Evolutionary conservation across 441 rosid species (phyloP), one percentile per base, ranked within the genome.

Genomic region (Rhodomyrtus psidioides): DNA sequence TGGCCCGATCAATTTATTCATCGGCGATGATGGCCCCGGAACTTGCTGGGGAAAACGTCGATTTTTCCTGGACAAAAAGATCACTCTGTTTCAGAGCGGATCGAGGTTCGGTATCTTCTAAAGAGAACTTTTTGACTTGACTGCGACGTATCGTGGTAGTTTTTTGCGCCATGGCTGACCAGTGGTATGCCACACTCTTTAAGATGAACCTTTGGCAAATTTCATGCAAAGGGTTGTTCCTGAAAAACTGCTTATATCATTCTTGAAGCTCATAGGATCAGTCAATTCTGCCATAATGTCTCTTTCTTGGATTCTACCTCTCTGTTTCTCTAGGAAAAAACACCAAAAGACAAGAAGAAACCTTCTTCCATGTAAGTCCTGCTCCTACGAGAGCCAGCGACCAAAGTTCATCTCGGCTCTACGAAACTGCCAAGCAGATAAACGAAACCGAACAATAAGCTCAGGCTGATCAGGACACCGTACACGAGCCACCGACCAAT

Each of bases 11-110:
- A 19, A 87, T 96, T 91, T 90, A 34, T 34, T 95, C 89, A 94
- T 95, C 74, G 88, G 95, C 59, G 98, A 98, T 83, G 97, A 97
- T 81, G 98, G 98, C 58, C 98, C 95, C 0, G 89, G 98, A 96
- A 90, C 94, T 96, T 86, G 95, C 97, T 60, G 98, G 93, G 51
- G 98, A 94, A 87, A 93, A 95, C 83, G 93, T 75, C 4, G 84
- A 88, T 53, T 96, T 53, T 96, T 91, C 84, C 98, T 94, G 0
- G 94, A 91, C 59, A 95, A 95, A 92, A 88, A 93, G 89, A 92
- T 95, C 75, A 95, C 96, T n/a, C 89, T 96, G 56, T 95, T 95
- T 85, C 97, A 95, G 83, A 90, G 83, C 46, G 94, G 99, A 53
- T 89, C 93, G 7, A 92, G 98, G 89, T 89, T 96, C 23, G 34